Conservation (phyloP, 2,329 filamentous ascomycete genomes). For the Tolypocladium amazonense region DNA sequence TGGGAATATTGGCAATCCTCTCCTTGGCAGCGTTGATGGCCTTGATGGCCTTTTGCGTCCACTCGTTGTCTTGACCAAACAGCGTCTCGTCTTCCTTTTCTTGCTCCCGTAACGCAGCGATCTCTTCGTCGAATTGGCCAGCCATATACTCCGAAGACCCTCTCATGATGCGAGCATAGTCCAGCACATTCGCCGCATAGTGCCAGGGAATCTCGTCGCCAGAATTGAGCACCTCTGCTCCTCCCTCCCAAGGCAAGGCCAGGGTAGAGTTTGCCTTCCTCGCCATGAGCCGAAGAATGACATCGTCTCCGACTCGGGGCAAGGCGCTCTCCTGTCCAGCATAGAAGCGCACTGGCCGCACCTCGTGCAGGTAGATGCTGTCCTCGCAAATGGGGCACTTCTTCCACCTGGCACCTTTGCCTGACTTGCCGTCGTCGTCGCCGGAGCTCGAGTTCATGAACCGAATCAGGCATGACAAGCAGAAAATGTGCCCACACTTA, state of each 20-base stretch:
- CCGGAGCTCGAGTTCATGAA: constrained; percentile 82
- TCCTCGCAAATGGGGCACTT: constrained; percentile 97
- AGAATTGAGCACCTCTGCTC: constrained; percentile 55
- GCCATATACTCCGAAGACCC: constrained; percentile 82
- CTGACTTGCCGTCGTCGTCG: constrained; percentile 55
- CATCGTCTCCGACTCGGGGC: constrained; percentile 76
- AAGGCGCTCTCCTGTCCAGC: constrained; percentile 74
- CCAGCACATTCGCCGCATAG: constrained; percentile 83
- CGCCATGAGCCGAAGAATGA: constrained; percentile 78
- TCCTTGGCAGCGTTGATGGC: constrained; percentile 68
- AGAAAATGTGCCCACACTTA: constrained; percentile 95
- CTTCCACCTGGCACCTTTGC: constrained; percentile 72
- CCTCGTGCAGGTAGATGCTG: constrained; percentile 82
- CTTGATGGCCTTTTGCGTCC: constrained; percentile 75
- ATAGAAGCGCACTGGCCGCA: constrained; percentile 83
- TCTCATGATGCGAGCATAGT: constrained; percentile 94
- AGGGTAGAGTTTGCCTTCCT: constrained; percentile 72
- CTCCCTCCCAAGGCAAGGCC: constrained; percentile 74
- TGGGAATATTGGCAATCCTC: constrained; percentile 43
- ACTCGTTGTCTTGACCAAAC: constrained; percentile 87
- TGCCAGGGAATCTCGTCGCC: constrained; percentile 86
- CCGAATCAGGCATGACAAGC: constrained; percentile 81
- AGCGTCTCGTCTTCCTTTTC: constrained; percentile 83
- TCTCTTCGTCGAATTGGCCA: constrained; percentile 69
- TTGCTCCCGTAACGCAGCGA: constrained; percentile 62